These are phyloP conservation scores for Ulvella scutata DNA, from an alignment of 139 green algal species.

Conservation along the genomic window DNA sequence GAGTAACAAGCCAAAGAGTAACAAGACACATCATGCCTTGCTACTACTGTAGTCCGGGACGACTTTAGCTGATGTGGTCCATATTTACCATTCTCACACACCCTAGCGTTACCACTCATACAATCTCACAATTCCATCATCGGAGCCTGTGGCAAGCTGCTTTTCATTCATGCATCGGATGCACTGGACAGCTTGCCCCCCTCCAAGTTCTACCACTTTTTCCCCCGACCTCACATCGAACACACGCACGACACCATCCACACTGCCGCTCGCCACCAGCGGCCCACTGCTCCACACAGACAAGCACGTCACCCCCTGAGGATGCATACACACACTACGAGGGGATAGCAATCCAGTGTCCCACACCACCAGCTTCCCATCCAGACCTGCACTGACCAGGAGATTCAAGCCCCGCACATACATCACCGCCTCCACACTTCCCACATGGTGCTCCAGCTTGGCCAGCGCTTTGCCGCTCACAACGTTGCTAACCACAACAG, in stretches of 20 bases:
- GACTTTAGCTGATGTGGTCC: no score
- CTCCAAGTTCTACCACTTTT: background rate
- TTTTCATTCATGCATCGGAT: background rate
- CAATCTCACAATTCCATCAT: background rate
- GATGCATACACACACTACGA: constrained; percentile 42
- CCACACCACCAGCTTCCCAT: constrained; percentile 62
- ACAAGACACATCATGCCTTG: no score
- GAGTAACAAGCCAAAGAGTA: no score
- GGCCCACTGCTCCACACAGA: constrained; percentile 37
- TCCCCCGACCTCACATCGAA: constrained; percentile 39
- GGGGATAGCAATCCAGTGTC: constrained; percentile 26
- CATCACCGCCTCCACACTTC: constrained; percentile 55
- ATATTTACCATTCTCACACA: no score
- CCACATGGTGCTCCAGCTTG: constrained; percentile 24
- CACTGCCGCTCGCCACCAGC: constrained; percentile 52
- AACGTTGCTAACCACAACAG: constrained; percentile 41
- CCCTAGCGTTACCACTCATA: background rate
- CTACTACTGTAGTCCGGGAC: no score
- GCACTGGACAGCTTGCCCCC: background rate
- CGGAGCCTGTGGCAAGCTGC: background rate
- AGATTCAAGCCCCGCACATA: constrained; percentile 36
- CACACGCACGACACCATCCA: constrained; percentile 57
- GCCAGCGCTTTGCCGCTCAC: constrained; percentile 25
- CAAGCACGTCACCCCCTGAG: constrained; percentile 42
- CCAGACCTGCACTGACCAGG: constrained; percentile 42